Percentiles rank a stretch among this genome's conserved stretches.
Evolutionary conservation across 129 eudicot species (phyloP).

Genomic region (Saussurea involucrata): DNA sequence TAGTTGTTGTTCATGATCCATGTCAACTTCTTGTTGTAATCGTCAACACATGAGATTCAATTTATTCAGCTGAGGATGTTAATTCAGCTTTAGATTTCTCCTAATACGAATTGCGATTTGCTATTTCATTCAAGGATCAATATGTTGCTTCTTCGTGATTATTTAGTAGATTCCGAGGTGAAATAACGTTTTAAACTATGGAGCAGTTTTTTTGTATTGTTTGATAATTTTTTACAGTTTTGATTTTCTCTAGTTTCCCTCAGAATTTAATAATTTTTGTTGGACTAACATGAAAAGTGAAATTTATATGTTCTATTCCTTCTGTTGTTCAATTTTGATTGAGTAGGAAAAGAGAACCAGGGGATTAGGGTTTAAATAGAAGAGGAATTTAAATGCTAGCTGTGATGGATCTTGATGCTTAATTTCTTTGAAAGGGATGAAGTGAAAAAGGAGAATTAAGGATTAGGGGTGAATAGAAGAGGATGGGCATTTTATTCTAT

Average conservation of each 20-base stretch:
- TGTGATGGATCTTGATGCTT: not conserved
- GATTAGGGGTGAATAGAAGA: not conserved
- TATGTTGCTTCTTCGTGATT: not conserved
- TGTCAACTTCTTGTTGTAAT: not conserved
- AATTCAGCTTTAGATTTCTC: not conserved
- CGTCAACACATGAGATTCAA: not conserved
- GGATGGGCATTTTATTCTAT: not conserved
- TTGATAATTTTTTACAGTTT: not conserved
- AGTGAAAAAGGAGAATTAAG: not conserved
- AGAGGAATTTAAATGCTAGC: not conserved
- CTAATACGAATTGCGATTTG: not conserved
- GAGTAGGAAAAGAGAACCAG: not conserved
- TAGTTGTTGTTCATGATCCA: not conserved
- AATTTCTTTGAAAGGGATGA: not conserved
- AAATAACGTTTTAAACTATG: not conserved
- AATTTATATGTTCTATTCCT: not conserved
- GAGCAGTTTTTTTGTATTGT: not conserved
- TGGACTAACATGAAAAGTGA: not conserved
- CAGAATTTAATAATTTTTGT: not conserved
- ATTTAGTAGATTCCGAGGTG: not conserved
- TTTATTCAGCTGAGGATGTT: not conserved
- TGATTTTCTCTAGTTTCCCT: not conserved
- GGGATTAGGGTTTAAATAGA: not conserved
- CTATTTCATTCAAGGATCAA: not conserved
- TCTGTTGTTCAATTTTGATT: not conserved